A percentile compares a stretch with the other conserved stretches of the same genome.
Conservation (phyloP, 176 grass and related monocot genomes). For the Zea mays region Zm-B73-REFERENCE-NAM-5.0 NC_050104.1:158541501-158542000, state of each 20-base stretch:
- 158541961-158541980: background rate
- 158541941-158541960: background rate
- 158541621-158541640: no score
- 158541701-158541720: background rate
- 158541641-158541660: constrained; percentile 5
- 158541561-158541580: background rate
- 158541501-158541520: constrained; percentile 92
- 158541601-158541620: background rate
- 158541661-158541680: constrained; percentile 17
- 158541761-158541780: background rate
- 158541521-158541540: constrained; percentile 63
- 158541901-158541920: constrained; percentile 56
- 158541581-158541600: constrained; percentile 35
- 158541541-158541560: background rate
- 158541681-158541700: background rate
- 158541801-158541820: constrained; percentile 86
- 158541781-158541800: constrained; percentile 91
- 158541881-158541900: constrained; percentile 91
- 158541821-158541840: constrained; percentile 90
- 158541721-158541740: background rate
- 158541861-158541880: constrained; percentile 98
- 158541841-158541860: constrained; percentile 87
- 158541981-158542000: background rate
- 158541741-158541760: background rate
- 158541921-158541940: background rate